Conservation (phyloP, 2,329 filamentous ascomycete genomes). For the Elsinoe necatrix region DNA sequence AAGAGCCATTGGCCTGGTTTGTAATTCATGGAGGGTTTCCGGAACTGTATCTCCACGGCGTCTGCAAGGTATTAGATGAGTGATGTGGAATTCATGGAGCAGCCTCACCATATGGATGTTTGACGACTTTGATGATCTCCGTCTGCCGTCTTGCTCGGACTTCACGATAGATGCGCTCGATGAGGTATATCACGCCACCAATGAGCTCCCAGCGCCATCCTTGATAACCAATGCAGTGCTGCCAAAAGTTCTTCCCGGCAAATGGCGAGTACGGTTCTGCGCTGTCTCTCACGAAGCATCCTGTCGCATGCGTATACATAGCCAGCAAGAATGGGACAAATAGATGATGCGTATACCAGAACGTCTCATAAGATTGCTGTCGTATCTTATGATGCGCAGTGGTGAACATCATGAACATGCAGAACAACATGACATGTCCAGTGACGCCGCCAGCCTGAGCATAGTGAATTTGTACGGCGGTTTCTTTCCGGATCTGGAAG, state of each 20-base stretch:
- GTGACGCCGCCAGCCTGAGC: slow-evolving; percentile 82
- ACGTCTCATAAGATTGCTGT: slow-evolving; percentile 95
- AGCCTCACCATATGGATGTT: slow-evolving; percentile 78
- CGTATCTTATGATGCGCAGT: slow-evolving; percentile 88
- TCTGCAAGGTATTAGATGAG: slow-evolving; percentile 42
- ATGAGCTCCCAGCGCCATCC: slow-evolving; percentile 96
- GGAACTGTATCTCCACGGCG: slow-evolving; percentile 94
- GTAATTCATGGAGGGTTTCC: slow-evolving; percentile 94
- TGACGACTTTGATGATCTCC: slow-evolving; percentile 85
- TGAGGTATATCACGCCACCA: slow-evolving; percentile 74
- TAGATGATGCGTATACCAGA: slow-evolving; percentile 99
- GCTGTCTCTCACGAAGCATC: slow-evolving; percentile 90
- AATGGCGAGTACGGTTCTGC: slow-evolving; percentile 68
- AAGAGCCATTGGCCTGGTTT: slow-evolving; percentile 98
- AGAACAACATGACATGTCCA: slow-evolving; percentile 95
- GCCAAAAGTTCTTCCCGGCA: slow-evolving; percentile 73
- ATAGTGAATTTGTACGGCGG: slow-evolving; percentile 87
- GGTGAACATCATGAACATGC: slow-evolving; percentile 98
- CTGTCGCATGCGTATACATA: slow-evolving; percentile 90
- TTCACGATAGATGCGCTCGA: slow-evolving; percentile 86
- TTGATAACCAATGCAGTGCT: slow-evolving; percentile 87
- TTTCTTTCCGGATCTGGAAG: slow-evolving; percentile 68
- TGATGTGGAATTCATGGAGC: slow-evolving; percentile 24
- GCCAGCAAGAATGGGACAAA: slow-evolving; percentile 91
- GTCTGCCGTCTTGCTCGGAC: slow-evolving; percentile 75